A percentile compares a stretch with the other conserved stretches of the same genome.
Evolutionary conservation across 148 eudicot genomes (phyloP).

Genomic region (Vaccinium myrtillus): DNA sequence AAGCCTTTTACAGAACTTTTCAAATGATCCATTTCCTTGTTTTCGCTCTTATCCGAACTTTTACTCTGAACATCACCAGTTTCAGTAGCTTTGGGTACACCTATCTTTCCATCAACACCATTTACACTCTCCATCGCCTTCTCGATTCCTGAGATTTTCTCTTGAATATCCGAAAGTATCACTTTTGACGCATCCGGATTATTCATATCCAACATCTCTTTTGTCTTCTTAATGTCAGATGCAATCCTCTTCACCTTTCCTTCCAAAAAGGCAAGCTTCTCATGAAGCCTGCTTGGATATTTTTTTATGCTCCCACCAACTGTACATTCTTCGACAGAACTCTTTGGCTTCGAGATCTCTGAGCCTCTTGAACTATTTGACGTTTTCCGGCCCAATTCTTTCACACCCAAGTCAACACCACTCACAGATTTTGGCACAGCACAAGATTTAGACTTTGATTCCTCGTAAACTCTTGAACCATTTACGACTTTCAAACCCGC

Average conservation of each 20-base stretch:
- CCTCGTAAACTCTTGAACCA: constrained; percentile 1
- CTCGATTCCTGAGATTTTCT: constrained; percentile 86
- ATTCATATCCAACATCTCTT: constrained; percentile 83
- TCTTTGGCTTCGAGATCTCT: constrained; percentile 32
- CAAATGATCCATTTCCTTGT: constrained; percentile 21
- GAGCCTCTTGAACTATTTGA: constrained; percentile 20
- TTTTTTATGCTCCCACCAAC: constrained; percentile 37
- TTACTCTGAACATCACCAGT: constrained; percentile 13
- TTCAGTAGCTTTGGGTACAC: constrained; percentile 14
- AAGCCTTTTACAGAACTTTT: constrained; percentile 49
- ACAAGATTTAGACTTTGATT: constrained; percentile 19
- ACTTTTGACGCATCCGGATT: constrained; percentile 72
- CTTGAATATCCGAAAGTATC: constrained; percentile 78
- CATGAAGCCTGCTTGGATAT: constrained; percentile 72
- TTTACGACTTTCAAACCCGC: constrained; percentile 1
- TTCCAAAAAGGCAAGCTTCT: constrained; percentile 84
- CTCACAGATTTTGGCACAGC: constrained; percentile 4
- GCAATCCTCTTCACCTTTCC: constrained; percentile 90
- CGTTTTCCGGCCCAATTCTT: constrained; percentile 23
- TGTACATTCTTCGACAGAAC: constrained; percentile 24
- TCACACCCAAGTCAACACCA: constrained; percentile 12
- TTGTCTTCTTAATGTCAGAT: constrained; percentile 87
- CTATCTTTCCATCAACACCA: constrained; percentile 22
- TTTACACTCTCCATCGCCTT: constrained; percentile 70
- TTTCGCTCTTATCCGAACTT: constrained; percentile 10